Percentiles rank a stretch among this genome's conserved stretches.
Conservation (phyloP, 2,329 filamentous ascomycete species). For the Xylariaceae sp. region DNA sequence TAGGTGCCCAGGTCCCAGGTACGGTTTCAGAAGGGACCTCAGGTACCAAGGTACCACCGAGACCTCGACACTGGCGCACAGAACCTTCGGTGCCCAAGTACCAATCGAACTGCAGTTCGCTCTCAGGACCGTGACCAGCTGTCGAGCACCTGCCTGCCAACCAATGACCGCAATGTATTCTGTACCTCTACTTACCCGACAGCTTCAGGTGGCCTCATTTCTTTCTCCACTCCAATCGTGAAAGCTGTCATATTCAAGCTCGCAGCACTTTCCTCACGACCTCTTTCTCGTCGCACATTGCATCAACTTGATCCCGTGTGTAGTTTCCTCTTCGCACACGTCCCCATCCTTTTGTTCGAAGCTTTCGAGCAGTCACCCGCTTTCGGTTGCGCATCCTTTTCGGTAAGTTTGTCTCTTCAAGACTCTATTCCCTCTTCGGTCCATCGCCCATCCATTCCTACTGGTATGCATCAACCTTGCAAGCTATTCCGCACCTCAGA, state of each 20-base stretch:
- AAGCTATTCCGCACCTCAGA: not conserved
- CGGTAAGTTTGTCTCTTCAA: constrained; percentile 10
- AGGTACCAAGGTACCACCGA: too few relatives aligned
- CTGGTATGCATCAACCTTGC: not conserved
- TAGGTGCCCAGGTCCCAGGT: too few relatives aligned
- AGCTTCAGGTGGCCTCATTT: not conserved
- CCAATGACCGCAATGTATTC: not conserved
- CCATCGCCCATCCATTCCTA: not conserved
- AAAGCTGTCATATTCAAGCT: constrained; percentile 34
- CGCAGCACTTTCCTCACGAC: constrained; percentile 14
- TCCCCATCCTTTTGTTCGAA: not conserved
- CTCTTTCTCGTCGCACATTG: constrained; percentile 7
- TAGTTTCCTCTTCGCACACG: not conserved
- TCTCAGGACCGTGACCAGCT: not conserved
- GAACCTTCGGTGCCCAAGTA: not conserved
- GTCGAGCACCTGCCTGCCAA: constrained; percentile 5
- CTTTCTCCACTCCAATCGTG: constrained; percentile 32
- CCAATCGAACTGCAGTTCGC: not conserved
- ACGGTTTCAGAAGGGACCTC: too few relatives aligned
- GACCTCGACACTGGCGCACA: too few relatives aligned
- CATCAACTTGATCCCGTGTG: not conserved
- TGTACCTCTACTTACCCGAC: not conserved
- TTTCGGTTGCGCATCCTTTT: constrained; percentile 6
- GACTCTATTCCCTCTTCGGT: not conserved
- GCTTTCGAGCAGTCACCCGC: not conserved